A percentile compares a stretch with the other conserved stretches of the same genome.
Evolutionary conservation across 164 flowering plant species (phyloP).

Genomic region (Piper betle): DNA sequence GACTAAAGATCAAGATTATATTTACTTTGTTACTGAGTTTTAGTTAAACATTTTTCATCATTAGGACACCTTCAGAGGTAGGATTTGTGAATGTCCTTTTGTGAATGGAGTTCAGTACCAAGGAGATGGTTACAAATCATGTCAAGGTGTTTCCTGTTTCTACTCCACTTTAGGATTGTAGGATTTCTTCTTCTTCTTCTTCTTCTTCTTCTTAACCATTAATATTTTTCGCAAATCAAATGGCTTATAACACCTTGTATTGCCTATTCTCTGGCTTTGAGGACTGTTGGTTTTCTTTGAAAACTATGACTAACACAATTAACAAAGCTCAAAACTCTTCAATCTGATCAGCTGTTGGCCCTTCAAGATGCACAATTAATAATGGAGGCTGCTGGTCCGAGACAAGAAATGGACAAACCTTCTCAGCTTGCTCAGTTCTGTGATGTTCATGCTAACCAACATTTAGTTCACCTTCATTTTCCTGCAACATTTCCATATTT

Average conservation of each 20-base stretch:
- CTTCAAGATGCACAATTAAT: constrained; percentile 61
- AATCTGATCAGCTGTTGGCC: constrained; percentile 55
- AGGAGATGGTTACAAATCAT: constrained; percentile 79
- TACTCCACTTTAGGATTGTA: neutral
- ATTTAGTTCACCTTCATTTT: neutral
- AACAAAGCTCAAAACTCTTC: neutral
- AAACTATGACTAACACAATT: neutral
- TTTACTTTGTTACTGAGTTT: neutral
- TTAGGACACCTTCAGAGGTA: constrained; percentile 88
- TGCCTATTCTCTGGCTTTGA: neutral
- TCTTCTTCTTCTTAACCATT: neutral
- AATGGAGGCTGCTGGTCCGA: constrained; percentile 97
- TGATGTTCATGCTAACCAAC: constrained; percentile 11
- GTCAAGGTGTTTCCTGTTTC: constrained; percentile 36
- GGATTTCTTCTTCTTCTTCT: neutral
- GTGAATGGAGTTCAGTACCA: constrained; percentile 63
- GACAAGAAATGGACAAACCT: constrained; percentile 29
- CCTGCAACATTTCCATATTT: neutral
- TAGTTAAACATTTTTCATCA: neutral
- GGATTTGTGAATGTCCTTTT: constrained; percentile 77
- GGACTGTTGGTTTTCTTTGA: neutral
- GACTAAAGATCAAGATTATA: neutral
- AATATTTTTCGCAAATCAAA: neutral
- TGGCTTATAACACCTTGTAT: neutral
- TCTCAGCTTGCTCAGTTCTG: constrained; percentile 87